phyloP scores from a whole-genome alignment of 352 stramenopile species.

The Saprolegnia parasitica region DNA sequence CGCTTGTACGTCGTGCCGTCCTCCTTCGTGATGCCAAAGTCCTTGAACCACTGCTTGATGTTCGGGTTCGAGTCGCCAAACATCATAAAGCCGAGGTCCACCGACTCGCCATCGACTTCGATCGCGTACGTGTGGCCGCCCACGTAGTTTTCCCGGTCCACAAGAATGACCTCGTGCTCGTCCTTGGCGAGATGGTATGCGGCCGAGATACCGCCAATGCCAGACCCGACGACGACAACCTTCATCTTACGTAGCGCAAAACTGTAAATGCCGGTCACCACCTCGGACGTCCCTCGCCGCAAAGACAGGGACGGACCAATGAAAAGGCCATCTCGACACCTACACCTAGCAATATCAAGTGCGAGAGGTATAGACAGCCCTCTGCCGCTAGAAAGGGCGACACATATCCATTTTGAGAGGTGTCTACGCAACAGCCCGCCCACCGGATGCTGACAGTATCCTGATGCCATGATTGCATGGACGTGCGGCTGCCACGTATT shows the following conservation, averaged over 20 bases:
- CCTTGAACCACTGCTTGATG: constrained; percentile 88
- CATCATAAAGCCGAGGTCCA: constrained; percentile 89
- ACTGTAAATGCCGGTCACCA: background rate
- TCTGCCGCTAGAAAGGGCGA: background rate
- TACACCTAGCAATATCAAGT: constrained; percentile 2
- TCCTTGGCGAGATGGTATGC: constrained; percentile 82
- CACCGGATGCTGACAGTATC: no score
- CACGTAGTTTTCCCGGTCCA: constrained; percentile 77
- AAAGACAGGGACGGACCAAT: background rate
- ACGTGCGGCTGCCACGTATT: background rate
- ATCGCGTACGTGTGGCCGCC: constrained; percentile 83
- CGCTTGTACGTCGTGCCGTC: constrained; percentile 81
- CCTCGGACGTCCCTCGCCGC: no score
- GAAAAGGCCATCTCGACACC: background rate
- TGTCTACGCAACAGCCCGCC: background rate
- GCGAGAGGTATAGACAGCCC: background rate
- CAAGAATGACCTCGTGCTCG: constrained; percentile 72
- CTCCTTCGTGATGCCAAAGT: constrained; percentile 75
- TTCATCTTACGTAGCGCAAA: constrained; percentile 45
- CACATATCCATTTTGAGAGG: background rate
- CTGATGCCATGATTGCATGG: no score
- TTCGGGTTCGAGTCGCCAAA: constrained; percentile 87
- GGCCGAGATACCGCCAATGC: constrained; percentile 76
- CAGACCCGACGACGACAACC: constrained; percentile 76
- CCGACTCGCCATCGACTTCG: constrained; percentile 79